Evolutionary conservation across 1,284 basidiomycete genomes (phyloP).

Genomic region (Microbotryum scabiosae): DNA sequence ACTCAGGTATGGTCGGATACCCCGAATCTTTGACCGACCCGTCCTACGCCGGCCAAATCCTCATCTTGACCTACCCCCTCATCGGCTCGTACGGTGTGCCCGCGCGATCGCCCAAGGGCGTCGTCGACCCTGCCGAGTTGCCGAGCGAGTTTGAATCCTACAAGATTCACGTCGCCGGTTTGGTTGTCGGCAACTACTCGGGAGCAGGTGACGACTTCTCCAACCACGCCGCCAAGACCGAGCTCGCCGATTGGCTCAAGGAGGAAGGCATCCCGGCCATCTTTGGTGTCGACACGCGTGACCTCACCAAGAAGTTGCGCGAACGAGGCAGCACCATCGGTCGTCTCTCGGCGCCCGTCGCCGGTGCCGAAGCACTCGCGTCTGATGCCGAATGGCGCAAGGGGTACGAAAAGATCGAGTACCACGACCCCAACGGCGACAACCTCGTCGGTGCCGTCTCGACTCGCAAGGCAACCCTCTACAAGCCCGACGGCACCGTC

Average conservation of each 20-base stretch:
- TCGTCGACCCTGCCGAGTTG: slow-evolving; percentile 47
- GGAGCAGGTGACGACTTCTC: slow-evolving; percentile 71
- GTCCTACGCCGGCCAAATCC: slow-evolving; percentile 96
- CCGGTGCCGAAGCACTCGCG: slow-evolving; percentile 44
- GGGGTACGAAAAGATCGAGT: slow-evolving; percentile 71
- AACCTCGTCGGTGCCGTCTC: slow-evolving; percentile 92
- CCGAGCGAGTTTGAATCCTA: slow-evolving; percentile 86
- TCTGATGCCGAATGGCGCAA: slow-evolving; percentile 57
- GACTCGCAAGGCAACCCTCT: slow-evolving; percentile 57
- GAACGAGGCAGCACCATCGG: slow-evolving; percentile 91
- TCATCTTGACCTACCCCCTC: slow-evolving; percentile 93
- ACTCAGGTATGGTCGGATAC: slow-evolving; percentile 93
- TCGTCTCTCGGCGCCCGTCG: slow-evolving; percentile 45
- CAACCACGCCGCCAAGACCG: slow-evolving; percentile 86
- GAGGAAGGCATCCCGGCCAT: slow-evolving; percentile 92
- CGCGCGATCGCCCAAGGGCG: slow-evolving; percentile 46
- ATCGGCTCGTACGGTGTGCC: slow-evolving; percentile 99
- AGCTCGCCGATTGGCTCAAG: slow-evolving; percentile 85
- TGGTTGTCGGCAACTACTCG: slow-evolving; percentile 84
- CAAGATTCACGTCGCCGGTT: slow-evolving; percentile 83
- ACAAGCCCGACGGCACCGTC: slow-evolving; percentile 51
- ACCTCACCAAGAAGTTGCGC: slow-evolving; percentile 90
- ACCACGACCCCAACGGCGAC: slow-evolving; percentile 76
- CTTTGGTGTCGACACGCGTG: slow-evolving; percentile 93
- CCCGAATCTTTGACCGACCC: slow-evolving; percentile 98